A percentile compares a stretch with the other conserved stretches of the same genome.
Conservation (phyloP, 2,329 filamentous ascomycete species). For the Colletotrichum limetticola region DNA sequence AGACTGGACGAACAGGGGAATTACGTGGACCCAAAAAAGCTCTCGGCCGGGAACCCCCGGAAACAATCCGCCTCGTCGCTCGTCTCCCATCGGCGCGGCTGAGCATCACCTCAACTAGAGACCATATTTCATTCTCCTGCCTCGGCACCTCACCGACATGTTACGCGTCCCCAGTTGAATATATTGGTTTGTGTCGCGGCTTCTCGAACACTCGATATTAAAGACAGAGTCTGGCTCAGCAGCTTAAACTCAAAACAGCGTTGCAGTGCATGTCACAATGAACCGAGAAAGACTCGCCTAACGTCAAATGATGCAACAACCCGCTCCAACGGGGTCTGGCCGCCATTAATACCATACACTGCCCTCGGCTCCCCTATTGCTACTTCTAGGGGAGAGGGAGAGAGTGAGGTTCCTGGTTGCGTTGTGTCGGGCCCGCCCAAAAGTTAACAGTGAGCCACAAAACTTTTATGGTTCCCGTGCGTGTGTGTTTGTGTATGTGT, state of each 20-base stretch:
- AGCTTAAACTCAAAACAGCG: background rate
- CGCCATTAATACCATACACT: background rate
- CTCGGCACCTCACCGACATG: background rate
- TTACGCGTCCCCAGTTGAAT: background rate
- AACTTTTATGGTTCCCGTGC: background rate
- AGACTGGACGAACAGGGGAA: background rate
- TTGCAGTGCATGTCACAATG: background rate
- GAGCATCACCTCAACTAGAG: background rate
- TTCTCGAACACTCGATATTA: background rate
- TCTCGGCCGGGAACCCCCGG: background rate
- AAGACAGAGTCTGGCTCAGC: background rate
- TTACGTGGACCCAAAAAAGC: background rate
- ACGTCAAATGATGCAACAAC: background rate
- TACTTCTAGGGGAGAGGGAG: conserved; percentile 3
- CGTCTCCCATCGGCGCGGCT: background rate
- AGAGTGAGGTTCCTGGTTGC: conserved; percentile 3
- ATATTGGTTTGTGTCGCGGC: background rate
- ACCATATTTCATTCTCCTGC: background rate
- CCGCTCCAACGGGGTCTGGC: background rate
- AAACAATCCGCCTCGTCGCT: background rate
- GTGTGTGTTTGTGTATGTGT: background rate
- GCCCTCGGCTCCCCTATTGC: background rate
- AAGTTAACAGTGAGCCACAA: background rate
- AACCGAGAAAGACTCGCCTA: background rate
- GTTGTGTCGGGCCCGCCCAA: conserved; percentile 1